phyloP scores from a whole-genome alignment of 352 stramenopile genomes.

The Phytophthora pinifolia region DNA sequence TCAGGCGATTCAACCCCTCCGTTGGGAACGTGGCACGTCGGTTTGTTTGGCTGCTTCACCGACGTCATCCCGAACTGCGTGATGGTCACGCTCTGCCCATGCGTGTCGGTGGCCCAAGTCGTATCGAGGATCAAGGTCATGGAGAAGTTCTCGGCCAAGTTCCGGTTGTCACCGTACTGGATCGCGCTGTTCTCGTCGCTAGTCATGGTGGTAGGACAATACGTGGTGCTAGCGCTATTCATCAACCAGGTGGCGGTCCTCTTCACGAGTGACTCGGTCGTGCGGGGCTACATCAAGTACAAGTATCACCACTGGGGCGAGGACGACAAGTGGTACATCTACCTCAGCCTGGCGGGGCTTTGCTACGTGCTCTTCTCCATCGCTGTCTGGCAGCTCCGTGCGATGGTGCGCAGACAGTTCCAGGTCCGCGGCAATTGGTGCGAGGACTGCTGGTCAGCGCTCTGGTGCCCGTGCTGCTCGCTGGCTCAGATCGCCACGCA shows the following conservation, averaged over 20 bases:
- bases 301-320: slow-evolving; percentile 31
- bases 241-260: slow-evolving; percentile 27
- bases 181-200: slow-evolving; percentile 18
- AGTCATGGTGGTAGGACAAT: slow-evolving; percentile 21
- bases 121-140: slow-evolving; percentile 32
- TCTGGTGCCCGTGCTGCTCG: slow-evolving; percentile 34
- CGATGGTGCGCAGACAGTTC: slow-evolving; percentile 12
- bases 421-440: slow-evolving; percentile 21
- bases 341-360: slow-evolving; percentile 18
- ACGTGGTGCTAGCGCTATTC: slow-evolving; percentile 27
- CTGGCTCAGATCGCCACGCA: slow-evolving; percentile 51
- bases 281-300: slow-evolving; percentile 35
- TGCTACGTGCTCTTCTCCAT: slow-evolving; percentile 29
- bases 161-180: slow-evolving; percentile 25
- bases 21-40: slow-evolving; percentile 27
- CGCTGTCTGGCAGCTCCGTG: slow-evolving; percentile 25
- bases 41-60: slow-evolving; percentile 39
- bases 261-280: slow-evolving; percentile 20
- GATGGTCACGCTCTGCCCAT: slow-evolving; percentile 41
- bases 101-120: slow-evolving; percentile 39
- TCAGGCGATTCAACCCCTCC: background rate
- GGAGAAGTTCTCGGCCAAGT: slow-evolving; percentile 26
- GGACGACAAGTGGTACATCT: slow-evolving; percentile 29
- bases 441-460: slow-evolving; percentile 27
- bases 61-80: slow-evolving; percentile 39